phyloP scores from a whole-genome alignment of 208 protist species.

The Herpetomonas tarakana region DNA sequence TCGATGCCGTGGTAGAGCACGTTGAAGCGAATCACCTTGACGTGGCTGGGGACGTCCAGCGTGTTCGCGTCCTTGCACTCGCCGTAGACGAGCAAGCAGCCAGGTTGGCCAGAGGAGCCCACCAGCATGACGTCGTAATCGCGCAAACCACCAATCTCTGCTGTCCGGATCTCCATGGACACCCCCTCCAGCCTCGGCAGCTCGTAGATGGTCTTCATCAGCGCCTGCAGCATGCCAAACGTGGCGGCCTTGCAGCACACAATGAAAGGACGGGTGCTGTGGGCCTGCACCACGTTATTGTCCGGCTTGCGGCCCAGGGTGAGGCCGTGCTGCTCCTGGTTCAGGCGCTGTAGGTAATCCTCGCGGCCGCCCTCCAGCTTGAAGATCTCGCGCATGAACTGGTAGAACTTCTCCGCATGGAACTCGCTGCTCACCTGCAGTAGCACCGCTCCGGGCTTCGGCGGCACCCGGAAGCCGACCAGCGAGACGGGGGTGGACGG shows the following conservation, averaged over 20 bases:
- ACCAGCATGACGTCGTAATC: conserved; percentile 69
- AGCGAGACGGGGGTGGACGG: conserved; percentile 75
- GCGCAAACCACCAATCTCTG: conserved; percentile 71
- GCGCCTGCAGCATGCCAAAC: conserved; percentile 89
- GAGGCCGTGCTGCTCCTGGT: conserved; percentile 67
- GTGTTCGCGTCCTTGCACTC: conserved; percentile 54
- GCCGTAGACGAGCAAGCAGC: conserved; percentile 82
- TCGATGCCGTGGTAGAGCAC: conserved; percentile 89
- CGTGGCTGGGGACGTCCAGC: conserved; percentile 72
- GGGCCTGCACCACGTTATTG: conserved; percentile 78
- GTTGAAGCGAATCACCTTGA: conserved; percentile 73
- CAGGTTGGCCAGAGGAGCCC: conserved; percentile 56
- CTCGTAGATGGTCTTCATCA: conserved; percentile 86
- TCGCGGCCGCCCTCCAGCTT: conserved; percentile 68
- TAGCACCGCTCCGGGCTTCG: conserved; percentile 79
- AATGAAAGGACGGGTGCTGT: conserved; percentile 66
- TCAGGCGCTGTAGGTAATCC: conserved; percentile 79
- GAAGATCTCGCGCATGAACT: conserved; percentile 89
- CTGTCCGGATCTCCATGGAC: conserved; percentile 63
- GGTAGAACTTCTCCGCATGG: conserved; percentile 86
- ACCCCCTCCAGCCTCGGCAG: conserved; percentile 76
- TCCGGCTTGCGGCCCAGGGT: conserved; percentile 83
- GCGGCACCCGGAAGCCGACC: conserved; percentile 73
- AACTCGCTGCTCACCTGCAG: conserved; percentile 83
- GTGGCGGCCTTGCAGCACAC: conserved; percentile 80